A percentile compares a stretch with the other conserved stretches of the same genome.
Conservation (phyloP, 441 rosid species). For the Bruguiera hainesii region DNA sequence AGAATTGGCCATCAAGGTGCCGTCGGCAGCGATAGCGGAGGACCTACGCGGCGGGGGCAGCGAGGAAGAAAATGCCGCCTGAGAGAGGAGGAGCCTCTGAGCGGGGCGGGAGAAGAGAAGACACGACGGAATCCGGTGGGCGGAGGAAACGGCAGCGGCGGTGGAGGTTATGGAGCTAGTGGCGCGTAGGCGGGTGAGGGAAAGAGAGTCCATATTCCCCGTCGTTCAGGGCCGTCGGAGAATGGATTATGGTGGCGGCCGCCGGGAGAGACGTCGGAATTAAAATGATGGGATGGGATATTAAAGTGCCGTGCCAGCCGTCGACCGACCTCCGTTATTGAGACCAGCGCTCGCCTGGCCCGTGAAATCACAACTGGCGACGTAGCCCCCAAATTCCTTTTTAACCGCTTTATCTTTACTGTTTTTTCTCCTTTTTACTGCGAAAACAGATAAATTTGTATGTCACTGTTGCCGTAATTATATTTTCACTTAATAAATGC, state of each 20-base stretch:
- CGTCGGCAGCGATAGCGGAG: conserved; percentile 30
- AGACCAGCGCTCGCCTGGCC: neutral
- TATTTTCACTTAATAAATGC: no score
- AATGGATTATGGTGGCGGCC: neutral
- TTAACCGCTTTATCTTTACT: no score
- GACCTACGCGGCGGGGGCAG: conserved; percentile 29
- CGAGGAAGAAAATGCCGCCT: conserved; percentile 24
- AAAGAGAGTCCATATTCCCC: conserved; percentile 45
- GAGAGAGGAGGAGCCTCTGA: conserved; percentile 16
- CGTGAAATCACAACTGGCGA: no score
- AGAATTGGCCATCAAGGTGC: conserved; percentile 49
- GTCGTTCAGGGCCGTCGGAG: neutral
- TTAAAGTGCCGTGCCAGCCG: neutral
- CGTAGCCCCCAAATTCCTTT: no score
- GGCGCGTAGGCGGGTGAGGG: conserved; percentile 33
- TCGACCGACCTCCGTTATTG: conserved; percentile 1
- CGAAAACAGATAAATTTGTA: no score
- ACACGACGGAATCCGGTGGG: conserved; percentile 28
- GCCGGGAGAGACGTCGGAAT: neutral
- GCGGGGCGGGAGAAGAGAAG: conserved; percentile 25
- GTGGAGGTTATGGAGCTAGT: conserved; percentile 18
- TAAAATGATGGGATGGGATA: neutral
- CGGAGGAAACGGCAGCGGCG: conserved; percentile 14
- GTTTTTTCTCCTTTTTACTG: no score
- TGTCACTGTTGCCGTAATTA: no score